phyloP scores from a whole-genome alignment of 371 early-diverging fungal species.

The Mortierella sp. region DNA sequence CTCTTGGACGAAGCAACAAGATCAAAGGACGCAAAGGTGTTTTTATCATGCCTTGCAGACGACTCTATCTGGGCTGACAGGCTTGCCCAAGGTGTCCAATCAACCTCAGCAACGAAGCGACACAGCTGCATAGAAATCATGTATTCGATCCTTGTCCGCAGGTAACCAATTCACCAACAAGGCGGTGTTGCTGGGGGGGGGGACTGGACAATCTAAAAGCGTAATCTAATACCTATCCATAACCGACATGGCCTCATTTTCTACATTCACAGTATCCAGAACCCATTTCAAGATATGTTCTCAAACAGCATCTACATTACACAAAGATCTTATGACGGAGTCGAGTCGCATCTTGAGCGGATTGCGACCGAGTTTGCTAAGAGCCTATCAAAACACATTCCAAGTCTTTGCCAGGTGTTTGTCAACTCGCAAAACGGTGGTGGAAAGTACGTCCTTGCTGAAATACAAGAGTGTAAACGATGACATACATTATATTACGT shows the following conservation, averaged over 20 bases:
- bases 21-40: conserved; percentile 32
- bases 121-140: conserved; percentile 49
- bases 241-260: no score
- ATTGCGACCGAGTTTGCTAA: conserved; percentile 34
- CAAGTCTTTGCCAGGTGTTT: conserved; percentile 34
- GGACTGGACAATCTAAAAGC: no score
- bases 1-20: conserved; percentile 41
- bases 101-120: conserved; percentile 11
- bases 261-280: conserved; percentile 34
- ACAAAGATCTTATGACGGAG: conserved; percentile 26
- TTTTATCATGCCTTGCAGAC: conserved; percentile 39
- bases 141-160: conserved; percentile 49
- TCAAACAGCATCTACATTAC: conserved; percentile 34
- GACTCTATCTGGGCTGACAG: conserved; percentile 51
- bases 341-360: conserved; percentile 40
- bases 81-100: conserved; percentile 30
- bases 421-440: conserved; percentile 30
- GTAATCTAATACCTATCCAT: no score
- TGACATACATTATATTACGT: not conserved
- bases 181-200: no score
- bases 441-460: conserved; percentile 20
- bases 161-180: conserved; percentile 10
- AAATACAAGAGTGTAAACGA: not conserved
- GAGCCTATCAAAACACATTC: conserved; percentile 28
- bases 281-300: conserved; percentile 50